phyloP scores from a whole-genome alignment of 2,329 filamentous ascomycete species.

The Graphilbum fragrans region DNA sequence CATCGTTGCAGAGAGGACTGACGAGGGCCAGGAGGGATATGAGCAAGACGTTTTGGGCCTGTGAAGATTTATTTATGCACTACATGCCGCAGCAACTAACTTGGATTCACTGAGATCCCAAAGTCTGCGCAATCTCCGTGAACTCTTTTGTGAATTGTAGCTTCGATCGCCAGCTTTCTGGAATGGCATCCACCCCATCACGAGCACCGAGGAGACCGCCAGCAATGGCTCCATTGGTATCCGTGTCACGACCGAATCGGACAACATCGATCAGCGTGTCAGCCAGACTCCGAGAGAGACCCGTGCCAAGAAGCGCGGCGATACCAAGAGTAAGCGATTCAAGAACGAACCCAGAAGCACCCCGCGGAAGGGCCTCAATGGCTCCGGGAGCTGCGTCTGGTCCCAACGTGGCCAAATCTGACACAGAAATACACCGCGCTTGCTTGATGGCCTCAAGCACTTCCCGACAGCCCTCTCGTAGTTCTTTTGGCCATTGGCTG shows the following conservation, averaged over 20 bases:
- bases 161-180: constrained; percentile 23
- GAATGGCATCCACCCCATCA: constrained; percentile 29
- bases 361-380: constrained; percentile 13
- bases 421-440: constrained; percentile 13
- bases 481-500: neutral
- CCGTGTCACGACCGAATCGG: constrained; percentile 29
- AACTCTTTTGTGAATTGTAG: constrained; percentile 29
- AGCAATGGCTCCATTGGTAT: constrained; percentile 33
- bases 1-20: neutral
- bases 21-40: constrained; percentile 7
- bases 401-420: constrained; percentile 18
- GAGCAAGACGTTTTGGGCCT: neutral
- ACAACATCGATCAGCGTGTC: constrained; percentile 34
- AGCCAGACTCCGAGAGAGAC: constrained; percentile 18
- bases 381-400: constrained; percentile 9
- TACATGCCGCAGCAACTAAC: neutral
- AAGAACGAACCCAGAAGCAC: constrained; percentile 27
- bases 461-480: neutral
- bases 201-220: constrained; percentile 32
- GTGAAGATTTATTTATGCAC: neutral
- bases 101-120: too few relatives aligned
- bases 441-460: constrained; percentile 14
- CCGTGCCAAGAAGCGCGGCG: constrained; percentile 26
- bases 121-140: constrained; percentile 2
- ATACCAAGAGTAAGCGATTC: constrained; percentile 27